A percentile compares a stretch with the other conserved stretches of the same genome.
These are phyloP conservation scores for Ailanthus altissimus DNA, from an alignment of 345 rosid genomes.

Conservation along the genomic window DNA sequence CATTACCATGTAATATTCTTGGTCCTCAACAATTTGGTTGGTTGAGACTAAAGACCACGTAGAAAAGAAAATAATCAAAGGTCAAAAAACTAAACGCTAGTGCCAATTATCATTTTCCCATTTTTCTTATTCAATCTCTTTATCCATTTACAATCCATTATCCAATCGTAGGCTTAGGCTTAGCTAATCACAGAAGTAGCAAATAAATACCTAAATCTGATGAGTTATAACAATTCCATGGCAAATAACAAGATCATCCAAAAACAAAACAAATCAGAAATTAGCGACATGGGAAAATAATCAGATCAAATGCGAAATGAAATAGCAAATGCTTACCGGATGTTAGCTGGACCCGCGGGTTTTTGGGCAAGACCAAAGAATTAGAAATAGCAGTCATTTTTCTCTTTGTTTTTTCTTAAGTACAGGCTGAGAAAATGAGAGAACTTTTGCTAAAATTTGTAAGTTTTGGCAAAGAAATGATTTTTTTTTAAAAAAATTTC, in stretches of 20 bases:
- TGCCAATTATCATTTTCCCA: not conserved
- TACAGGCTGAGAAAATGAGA: not conserved
- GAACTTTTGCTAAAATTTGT: slow-evolving; percentile 7
- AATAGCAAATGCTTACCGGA: slow-evolving; percentile 37
- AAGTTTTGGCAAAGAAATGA: slow-evolving; percentile 11
- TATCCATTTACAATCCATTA: not conserved
- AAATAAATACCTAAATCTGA: not conserved
- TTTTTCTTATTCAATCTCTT: no score
- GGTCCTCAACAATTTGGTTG: no score
- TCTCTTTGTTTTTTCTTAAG: not conserved
- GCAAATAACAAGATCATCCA: not conserved
- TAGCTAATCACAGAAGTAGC: not conserved
- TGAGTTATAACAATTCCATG: not conserved
- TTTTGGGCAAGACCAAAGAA: slow-evolving; percentile 48
- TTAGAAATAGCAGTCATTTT: slow-evolving; percentile 54
- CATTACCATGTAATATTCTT: not conserved
- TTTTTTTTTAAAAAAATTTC: not conserved
- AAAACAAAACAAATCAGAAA: not conserved
- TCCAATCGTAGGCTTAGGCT: not conserved
- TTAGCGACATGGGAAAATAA: not conserved
- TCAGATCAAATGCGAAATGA: slow-evolving; percentile 8
- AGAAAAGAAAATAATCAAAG: not conserved
- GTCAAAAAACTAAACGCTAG: not conserved
- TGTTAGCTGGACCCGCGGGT: slow-evolving; percentile 33
- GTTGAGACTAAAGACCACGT: no score